phyloP scores from a whole-genome alignment of 1,284 basidiomycete genomes.

The Malassezia psittaci region DNA sequence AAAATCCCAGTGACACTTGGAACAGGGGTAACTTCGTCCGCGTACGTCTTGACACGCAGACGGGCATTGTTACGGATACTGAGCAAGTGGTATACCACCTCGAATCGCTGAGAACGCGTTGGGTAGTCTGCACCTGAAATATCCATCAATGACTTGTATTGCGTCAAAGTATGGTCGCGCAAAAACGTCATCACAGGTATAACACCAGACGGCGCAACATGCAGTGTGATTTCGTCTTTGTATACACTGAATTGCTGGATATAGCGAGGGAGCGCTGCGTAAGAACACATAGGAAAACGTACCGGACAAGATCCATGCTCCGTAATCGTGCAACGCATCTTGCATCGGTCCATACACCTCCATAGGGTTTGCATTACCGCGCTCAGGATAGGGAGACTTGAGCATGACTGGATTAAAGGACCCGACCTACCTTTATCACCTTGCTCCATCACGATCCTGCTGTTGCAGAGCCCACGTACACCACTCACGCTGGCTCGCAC shows the following conservation, averaged over 20 bases:
- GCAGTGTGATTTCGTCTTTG: conserved; percentile 90
- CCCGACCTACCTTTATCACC: conserved; percentile 26
- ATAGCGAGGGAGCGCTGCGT: conserved; percentile 40
- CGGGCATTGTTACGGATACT: conserved; percentile 63
- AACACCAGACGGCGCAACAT: conserved; percentile 71
- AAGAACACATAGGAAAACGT: conserved; percentile 14
- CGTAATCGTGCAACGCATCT: conserved; percentile 41
- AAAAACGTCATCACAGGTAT: conserved; percentile 83
- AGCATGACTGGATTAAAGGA: conserved; percentile 26
- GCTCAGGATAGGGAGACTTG: conserved; percentile 33
- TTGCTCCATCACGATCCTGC: conserved; percentile 15
- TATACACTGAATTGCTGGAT: conserved; percentile 52
- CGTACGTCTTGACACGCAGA: conserved; percentile 95
- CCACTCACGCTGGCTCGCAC: neutral
- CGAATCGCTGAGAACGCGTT: conserved; percentile 83
- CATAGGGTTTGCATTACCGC: conserved; percentile 38
- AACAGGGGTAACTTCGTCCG: conserved; percentile 86
- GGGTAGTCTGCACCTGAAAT: conserved; percentile 93
- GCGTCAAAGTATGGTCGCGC: conserved; percentile 88
- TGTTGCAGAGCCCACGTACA: conserved; percentile 9
- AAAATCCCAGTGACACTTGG: conserved; percentile 73
- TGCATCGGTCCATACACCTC: conserved; percentile 28
- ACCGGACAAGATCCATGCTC: conserved; percentile 43
- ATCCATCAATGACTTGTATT: conserved; percentile 86
- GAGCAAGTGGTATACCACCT: conserved; percentile 91